phyloP scores from a whole-genome alignment of 345 rosid species.

The Gossypium sturtianum region DNA sequence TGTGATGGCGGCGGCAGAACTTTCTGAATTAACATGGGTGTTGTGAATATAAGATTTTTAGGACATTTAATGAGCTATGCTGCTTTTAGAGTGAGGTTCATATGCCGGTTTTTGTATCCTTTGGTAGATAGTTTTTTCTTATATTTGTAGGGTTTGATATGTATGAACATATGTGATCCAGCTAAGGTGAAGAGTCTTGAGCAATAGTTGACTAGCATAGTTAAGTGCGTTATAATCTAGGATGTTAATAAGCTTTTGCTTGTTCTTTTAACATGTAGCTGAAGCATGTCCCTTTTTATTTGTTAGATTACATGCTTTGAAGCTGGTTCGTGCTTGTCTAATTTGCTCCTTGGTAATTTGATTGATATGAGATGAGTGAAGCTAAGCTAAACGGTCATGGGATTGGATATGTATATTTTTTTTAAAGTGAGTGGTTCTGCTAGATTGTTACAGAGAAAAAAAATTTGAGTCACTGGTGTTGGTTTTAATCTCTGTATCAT shows the following conservation, averaged over 20 bases:
- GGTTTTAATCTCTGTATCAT: neutral
- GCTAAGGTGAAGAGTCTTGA: neutral
- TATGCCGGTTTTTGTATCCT: neutral
- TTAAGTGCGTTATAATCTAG: neutral
- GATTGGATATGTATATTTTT: neutral
- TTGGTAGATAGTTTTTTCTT: neutral
- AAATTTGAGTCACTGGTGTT: neutral
- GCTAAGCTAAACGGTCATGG: neutral
- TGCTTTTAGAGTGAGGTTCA: neutral
- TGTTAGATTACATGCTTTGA: neutral
- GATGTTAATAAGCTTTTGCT: neutral
- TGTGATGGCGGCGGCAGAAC: neutral
- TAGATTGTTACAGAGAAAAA: neutral
- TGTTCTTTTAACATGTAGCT: neutral
- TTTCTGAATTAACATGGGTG: neutral
- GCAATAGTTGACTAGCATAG: neutral
- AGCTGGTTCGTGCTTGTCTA: neutral
- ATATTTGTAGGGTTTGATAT: neutral
- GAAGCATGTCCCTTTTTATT: neutral
- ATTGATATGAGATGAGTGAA: neutral
- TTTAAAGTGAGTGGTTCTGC: neutral
- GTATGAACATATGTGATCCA: too few relatives aligned
- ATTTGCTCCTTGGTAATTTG: neutral
- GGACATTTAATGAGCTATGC: neutral
- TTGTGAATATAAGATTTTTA: neutral